Conservation (phyloP, 1,284 basidiomycete genomes). For the Microbotryum intermedium region DNA sequence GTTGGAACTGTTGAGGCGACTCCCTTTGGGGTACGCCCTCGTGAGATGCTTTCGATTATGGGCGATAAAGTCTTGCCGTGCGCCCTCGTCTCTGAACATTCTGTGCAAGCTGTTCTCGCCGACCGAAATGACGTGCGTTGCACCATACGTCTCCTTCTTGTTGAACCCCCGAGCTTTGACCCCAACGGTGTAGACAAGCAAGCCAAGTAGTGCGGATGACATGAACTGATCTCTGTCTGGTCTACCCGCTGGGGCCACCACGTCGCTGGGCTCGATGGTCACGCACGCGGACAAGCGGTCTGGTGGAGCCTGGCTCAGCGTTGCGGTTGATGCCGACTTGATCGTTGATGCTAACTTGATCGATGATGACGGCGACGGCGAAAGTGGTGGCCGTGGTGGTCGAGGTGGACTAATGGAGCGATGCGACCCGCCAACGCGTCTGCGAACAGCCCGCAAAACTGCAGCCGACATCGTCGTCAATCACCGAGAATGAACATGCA, state of each 20-base stretch:
- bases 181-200: slow-evolving; percentile 90
- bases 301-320: slow-evolving; percentile 5
- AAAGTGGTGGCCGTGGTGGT: background rate
- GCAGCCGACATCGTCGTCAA: background rate
- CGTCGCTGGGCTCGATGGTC: background rate
- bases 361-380: background rate
- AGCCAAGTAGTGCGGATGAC: slow-evolving; percentile 60
- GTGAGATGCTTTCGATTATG: slow-evolving; percentile 81
- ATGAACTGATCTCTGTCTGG: slow-evolving; percentile 43
- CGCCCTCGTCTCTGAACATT: slow-evolving; percentile 42
- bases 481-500: too few species aligned
- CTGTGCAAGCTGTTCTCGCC: slow-evolving; percentile 68
- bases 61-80: slow-evolving; percentile 68
- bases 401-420: background rate
- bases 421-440: background rate
- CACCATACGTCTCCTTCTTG: slow-evolving; percentile 76
- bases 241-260: too few species aligned
- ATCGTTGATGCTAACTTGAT: background rate
- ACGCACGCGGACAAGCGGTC: background rate
- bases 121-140: slow-evolving; percentile 85
- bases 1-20: slow-evolving; percentile 73
- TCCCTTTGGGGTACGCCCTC: slow-evolving; percentile 81
- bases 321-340: background rate
- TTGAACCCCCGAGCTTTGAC: slow-evolving; percentile 71
- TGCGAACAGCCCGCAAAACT: slow-evolving; percentile 5